phyloP scores from a whole-genome alignment of 306 rosid genomes.

The Lathyrus sativus region DNA sequence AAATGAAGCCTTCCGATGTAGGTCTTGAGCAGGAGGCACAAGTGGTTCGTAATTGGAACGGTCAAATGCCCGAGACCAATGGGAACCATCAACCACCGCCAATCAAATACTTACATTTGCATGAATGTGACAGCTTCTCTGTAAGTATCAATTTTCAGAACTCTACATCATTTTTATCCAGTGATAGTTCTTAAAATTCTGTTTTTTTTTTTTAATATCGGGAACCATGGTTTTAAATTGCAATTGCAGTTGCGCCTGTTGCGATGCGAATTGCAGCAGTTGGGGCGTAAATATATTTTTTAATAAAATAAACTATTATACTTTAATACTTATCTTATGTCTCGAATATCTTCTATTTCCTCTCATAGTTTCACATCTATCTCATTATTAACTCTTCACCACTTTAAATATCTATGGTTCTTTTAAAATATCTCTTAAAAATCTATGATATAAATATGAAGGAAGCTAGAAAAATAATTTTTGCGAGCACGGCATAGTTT shows the following conservation, averaged over 20 bases:
- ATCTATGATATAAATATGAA: too few relatives aligned
- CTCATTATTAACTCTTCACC: too few relatives aligned
- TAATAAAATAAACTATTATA: too few relatives aligned
- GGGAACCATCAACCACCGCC: constrained; percentile 72
- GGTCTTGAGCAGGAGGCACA: constrained; percentile 98
- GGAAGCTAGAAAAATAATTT: too few relatives aligned
- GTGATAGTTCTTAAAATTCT: constrained; percentile 23
- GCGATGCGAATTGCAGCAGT: too few relatives aligned
- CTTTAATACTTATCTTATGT: too few relatives aligned
- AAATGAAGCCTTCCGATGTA: constrained; percentile 89
- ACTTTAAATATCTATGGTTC: too few relatives aligned
- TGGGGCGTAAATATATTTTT: too few relatives aligned
- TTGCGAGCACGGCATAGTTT: too few relatives aligned
- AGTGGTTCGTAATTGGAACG: constrained; percentile 76
- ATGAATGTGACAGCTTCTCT: constrained; percentile 79
- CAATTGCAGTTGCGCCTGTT: background rate
- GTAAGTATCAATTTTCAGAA: constrained; percentile 52
- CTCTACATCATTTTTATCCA: constrained; percentile 10
- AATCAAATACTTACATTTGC: constrained; percentile 87
- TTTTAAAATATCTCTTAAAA: too few relatives aligned
- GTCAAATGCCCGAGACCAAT: constrained; percentile 52
- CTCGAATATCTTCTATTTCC: too few relatives aligned
- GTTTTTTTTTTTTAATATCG: constrained; percentile 30
- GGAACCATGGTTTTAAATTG: background rate
- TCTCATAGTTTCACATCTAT: too few relatives aligned